Base-by-base conservation (phyloP, 2,329 filamentous ascomycete species). In the Xylariaceae sp. region DNA sequence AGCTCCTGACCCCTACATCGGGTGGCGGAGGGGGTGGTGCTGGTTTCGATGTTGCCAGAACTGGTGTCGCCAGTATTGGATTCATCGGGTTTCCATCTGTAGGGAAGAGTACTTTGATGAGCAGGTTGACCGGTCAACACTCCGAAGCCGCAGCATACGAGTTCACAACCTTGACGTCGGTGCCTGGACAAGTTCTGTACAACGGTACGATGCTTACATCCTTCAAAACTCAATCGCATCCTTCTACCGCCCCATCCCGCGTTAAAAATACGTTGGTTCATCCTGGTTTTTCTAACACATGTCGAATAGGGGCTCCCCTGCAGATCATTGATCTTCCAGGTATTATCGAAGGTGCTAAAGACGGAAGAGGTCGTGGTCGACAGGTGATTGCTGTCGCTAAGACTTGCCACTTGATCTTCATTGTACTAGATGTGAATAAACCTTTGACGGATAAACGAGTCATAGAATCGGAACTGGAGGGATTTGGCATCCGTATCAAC, bases 361-460 rank as follows among this genome's bases (percentile, higher is more conserved):
- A 99, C 73, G 95, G 95, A 63, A 96, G 96, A 73, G 95, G 95
- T 79, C 88, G 95, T 81, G 95, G 95, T 82, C 87, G 93, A 67
- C 95, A 99, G 79, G 95, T 99, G 70, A 99, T 99, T 79, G 95
- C 95, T 7, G 95, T 99, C 47, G 93, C 95, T 57, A 99, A 99
- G 81, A 98, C 95, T 18, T 99, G 95, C 78, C 90, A 99, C 81
- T 78, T 99, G 67, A 99, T 99, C 68, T 98, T 98, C 77, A 99
- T 99, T 71, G 91, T 99, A 46, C 82, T 99, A 52, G 95, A 99
- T 71, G 95, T 99, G 70, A 98, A 98, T 79, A 99, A 99, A 77
- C 95, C 95, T 20, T 80, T 99, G 67, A 96, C 93, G 16, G 95
- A 99, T 77, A 99, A 99, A 81, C 86, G 91, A 59, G 83, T 99